Evolutionary conservation across 2,329 filamentous ascomycete genomes (phyloP), one percentile per base, ranked within the genome.

Genomic region (Microsporum ferrugineum): DNA sequence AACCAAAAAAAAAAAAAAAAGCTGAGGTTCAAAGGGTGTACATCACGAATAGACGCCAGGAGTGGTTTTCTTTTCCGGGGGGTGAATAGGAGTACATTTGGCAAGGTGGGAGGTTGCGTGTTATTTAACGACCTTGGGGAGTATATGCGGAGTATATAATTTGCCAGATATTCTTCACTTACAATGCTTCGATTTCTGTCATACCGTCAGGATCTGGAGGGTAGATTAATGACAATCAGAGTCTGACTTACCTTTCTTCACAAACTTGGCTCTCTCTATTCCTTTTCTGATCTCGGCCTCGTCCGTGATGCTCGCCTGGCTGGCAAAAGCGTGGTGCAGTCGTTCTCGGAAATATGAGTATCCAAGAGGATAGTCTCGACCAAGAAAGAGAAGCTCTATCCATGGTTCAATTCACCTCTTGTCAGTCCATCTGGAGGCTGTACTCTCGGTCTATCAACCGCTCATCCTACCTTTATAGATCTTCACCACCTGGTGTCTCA

Each of bases 131-230:
- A 49, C 23, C 45, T 29, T 55, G 49, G 49, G 49, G 31, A n/a
- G 14, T 43, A 43, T 34, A 55, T 17, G 1, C 14, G 49, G 49
- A 34, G 49, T 55, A 17, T 55, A 36, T 55, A 55, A 55, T 36
- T 36, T 55, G 29, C 12, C 36, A 34, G 31, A 34, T 10, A 23
- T 3, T 47, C n/a, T 17, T 38, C 5, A 82, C 89, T 83, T 80
- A 96, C 89, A 97, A 72, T 17, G 91, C 87, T 76, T 96, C 91
- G 63, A 97, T 89, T 73, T 96, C 92, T 94, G 66, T 61, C 59
- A 34, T 38, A n/a, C 10, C 1, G 27, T 55, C 5, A 55, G 17
- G 10, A 43, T 23, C 17, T 23, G n/a, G 29, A 57, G 31, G 1
- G 47, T 12, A 29, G 29, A 8, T 43, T 5, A 41, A 12, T 17